Evolutionary conservation across 345 rosid genomes (phyloP), one percentile per base, ranked within the genome.

Genomic region (Balakata baccata): DNA sequence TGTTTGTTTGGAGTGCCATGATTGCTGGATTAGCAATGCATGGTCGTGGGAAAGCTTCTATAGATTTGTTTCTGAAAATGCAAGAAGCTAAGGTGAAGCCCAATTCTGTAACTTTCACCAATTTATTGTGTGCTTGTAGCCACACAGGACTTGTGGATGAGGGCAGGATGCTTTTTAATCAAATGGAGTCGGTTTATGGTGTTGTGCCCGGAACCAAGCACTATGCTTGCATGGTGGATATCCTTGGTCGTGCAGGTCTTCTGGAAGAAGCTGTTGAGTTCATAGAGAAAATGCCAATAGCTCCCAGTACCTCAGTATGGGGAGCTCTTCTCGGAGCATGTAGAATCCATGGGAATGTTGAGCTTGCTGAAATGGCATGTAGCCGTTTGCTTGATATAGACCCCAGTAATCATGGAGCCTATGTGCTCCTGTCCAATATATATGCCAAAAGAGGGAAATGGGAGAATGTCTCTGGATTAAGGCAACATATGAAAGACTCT

Each of bases 271-370:
- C 94, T 73, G 68, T 83, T 66, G 79, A 86, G 61, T 76, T 91
- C 34, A 87, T 87, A 37, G 83, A 85, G 74, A 82, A 80, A 70
- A 91, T 91, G 90, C 90, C 92, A 20, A 78, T 88, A 73, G 66
- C 29, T 49, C 89, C 92, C 11, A 82, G 82, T 51, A 74, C 83
- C 46, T 83, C 92, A 45, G 86, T 86, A 6, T 88, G 92, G 91
- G 92, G 92, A 34, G 92, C 94, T 8, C 75, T 87, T 13, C 92
- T 91, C 34, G 91, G 97, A 50, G 92, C 92, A 23, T 91, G 94
- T 71, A 87, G 79, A 81, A 81, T 87, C 79, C 88, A 88, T 41
- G 87, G 84, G 34, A 88, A 87, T 50, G 85, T 91, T 61, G 82
- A 71, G 65, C 84, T 91, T 61, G 97, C 91, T 57, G 92, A 91